Base-by-base conservation (phyloP, 768 basidiomycete genomes). In the Lentinula boryana region DNA sequence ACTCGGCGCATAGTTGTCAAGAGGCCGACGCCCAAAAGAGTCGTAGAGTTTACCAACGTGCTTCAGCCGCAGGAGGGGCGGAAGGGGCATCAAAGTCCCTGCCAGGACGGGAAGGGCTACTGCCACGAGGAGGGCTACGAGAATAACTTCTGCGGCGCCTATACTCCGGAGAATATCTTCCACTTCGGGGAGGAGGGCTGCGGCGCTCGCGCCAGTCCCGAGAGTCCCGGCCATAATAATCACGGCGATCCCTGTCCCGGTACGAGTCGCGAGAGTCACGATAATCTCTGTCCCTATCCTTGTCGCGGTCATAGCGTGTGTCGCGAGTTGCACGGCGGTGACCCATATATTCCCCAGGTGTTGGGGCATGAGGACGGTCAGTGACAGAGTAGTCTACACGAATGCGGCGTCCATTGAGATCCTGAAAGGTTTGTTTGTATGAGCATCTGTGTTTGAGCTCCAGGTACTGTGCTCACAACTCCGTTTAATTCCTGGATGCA, bases 321-420 rank as follows among this genome's bases (percentile, higher is more conserved):
- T 75, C 74, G 49, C 77, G 69, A 35, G 69, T 69, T 15, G 82
- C 74, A 58, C 90, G 88, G 53, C 91, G 85, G 65, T 92, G 89
- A 12, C 96, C 94, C 92, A 96, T 96, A 73, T 98, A 99, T 76
- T 97, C 93, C 63, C 96, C 96, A 4, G 96, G 96, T 9, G 96
- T 99, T 8, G 97, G 93, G 13, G 91, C 88, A 74, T 99, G 96
- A 27, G 96, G 93, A 50, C 92, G 85, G 63, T 90, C 87, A 9
- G 96, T 99, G 53, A 96, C 91, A 0, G 94, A 97, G 71, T 91
- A 99, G 70, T 98, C 96, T 38, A 99, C 97, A 60, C 96, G 92
- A 67, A 99, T 95, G 58, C 91, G 86, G 63, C 96, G 91, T 27
- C 95, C 96, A 67, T 98, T 96, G 58, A 99, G 80, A 66, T 95